Percentiles rank a stretch among this genome's conserved stretches.
phyloP scores from a whole-genome alignment of 2,329 filamentous ascomycete species.

The Diaporthe longicolla region DNA sequence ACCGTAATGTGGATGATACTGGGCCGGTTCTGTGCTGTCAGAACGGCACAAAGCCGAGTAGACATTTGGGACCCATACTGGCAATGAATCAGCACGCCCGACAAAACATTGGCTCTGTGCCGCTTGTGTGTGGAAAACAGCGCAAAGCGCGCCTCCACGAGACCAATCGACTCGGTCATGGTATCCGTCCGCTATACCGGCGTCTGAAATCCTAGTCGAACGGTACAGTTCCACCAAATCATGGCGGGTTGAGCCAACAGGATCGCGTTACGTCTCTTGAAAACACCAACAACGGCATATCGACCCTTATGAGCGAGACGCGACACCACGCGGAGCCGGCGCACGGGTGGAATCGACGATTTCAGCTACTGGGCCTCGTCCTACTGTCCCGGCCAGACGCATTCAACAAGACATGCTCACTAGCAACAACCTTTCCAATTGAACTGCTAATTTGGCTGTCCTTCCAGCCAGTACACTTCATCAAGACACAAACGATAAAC shows the following conservation, averaged over 20 bases:
- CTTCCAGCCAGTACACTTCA: neutral
- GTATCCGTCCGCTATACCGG: no score
- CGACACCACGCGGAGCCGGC: no score
- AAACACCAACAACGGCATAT: neutral
- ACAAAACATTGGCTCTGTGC: neutral
- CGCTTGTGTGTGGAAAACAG: neutral
- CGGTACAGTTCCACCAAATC: neutral
- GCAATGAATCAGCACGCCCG: neutral
- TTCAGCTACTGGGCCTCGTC: no score
- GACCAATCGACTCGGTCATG: neutral
- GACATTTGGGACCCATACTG: neutral
- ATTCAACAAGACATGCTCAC: no score
- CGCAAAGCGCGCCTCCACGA: neutral
- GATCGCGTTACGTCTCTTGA: neutral
- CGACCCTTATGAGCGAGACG: neutral
- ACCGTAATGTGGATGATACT: neutral
- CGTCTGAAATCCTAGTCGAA: neutral
- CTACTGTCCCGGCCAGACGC: neutral
- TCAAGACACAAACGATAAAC: neutral
- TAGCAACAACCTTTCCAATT: no score
- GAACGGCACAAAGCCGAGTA: slow-evolving; percentile 9
- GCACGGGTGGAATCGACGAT: no score
- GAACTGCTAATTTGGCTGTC: no score
- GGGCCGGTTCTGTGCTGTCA: neutral
- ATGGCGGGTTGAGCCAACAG: neutral